Evolutionary conservation across 2,329 filamentous ascomycete genomes (phyloP), one percentile per base, ranked within the genome.

Genomic region (Penicillium sp.): DNA sequence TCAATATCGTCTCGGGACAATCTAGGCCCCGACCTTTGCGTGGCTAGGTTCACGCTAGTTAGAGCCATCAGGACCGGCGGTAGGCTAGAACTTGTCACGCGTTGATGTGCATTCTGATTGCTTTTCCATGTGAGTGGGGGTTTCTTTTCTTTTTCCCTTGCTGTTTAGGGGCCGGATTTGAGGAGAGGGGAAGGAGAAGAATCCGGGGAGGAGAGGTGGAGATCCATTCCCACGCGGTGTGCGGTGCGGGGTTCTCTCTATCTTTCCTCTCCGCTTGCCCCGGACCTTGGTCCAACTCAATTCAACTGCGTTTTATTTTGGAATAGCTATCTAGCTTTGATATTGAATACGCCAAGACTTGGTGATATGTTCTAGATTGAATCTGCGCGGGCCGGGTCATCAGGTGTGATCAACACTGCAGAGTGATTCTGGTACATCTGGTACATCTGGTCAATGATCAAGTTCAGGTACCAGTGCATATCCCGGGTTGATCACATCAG

Each of bases 11-110:
- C 51, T 22, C 44, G 44, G 46, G 48, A 44, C 41, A 50, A 46
- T 46, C 53, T 49, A 57, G 56, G 33, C 53, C 49, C 58, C 24
- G 56, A 51, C 45, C 51, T 50, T 52, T 58, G 58, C 45, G 53
- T 57, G 54, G 54, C 41, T 27, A 48, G 47, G 55, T 48, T 44
- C 48, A 62, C 58, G 47, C 61, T 58, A 58, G 48, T 52, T 48
- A 46, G 39, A 45, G 43, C 49, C 59, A 63, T 55, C 49, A 46
- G 37, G 54, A 61, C 56, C 52, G 51, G 53, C 56, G 45, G 14
- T 49, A 48, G 53, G 56, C 51, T 46, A 51, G 39, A 14, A 51
- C 22, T 22, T 54, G 22, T 45, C 50, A 53, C 31, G 52, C 44
- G 48, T 24, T n/a, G 46, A 31, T n/a, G 41, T n/a, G 37, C 59